phyloP scores from a whole-genome alignment of 495 filamentous ascomycete genomes.

The Lasiosphaeris hirsuta region DNA sequence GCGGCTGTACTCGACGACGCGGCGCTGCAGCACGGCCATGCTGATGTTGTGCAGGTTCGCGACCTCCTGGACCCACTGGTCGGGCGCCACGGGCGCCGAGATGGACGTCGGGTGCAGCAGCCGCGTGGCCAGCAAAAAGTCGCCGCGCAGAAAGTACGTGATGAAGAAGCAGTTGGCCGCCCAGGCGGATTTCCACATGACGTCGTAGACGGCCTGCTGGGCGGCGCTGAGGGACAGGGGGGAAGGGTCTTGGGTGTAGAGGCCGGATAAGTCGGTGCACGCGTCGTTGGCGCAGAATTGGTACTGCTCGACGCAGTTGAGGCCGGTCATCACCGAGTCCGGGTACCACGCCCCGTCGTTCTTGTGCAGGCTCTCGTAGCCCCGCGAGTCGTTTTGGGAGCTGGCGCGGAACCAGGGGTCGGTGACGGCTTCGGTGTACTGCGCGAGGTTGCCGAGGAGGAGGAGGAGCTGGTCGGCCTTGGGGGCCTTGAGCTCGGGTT shows the following conservation, averaged over 20 bases:
- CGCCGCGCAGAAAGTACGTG: background rate
- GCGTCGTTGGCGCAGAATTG: background rate
- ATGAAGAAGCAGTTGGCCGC: background rate
- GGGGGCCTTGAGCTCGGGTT: background rate
- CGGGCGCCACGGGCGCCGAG: background rate
- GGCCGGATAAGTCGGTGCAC: background rate
- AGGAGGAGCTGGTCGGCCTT: background rate
- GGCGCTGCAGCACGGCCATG: background rate
- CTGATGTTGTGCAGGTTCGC: background rate
- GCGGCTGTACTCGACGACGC: background rate
- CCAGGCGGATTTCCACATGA: background rate
- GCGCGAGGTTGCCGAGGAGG: background rate
- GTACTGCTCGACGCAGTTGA: background rate
- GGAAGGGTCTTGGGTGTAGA: background rate
- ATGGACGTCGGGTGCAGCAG: background rate
- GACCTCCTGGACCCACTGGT: background rate
- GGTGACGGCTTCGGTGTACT: background rate
- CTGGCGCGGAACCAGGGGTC: background rate
- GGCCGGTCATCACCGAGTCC: background rate
- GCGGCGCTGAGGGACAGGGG: background rate
- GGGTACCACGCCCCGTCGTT: background rate
- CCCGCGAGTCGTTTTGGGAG: background rate
- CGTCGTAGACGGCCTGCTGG: background rate
- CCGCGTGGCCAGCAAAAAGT: background rate
- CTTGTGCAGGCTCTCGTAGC: background rate